These are phyloP conservation scores for Vitis hybrid DNA, from an alignment of 177 flowering plant species.

Conservation along the genomic window DNA sequence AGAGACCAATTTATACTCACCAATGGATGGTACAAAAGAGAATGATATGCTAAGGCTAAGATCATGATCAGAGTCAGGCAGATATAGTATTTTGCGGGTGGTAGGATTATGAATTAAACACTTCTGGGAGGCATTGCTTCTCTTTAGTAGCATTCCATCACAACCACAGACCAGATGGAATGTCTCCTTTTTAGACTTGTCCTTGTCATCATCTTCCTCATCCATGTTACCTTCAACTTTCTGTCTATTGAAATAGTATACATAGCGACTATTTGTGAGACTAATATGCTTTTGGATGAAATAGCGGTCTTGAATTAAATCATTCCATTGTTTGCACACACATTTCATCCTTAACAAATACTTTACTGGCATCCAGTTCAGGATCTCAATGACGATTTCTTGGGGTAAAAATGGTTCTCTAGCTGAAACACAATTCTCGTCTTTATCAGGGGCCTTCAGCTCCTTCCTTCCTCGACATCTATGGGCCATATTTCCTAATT, in stretches of 20 bases:
- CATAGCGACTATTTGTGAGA: too few relatives aligned
- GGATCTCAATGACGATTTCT: conserved; percentile 4
- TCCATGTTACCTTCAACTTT: too few relatives aligned
- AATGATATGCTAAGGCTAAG: neutral
- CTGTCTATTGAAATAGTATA: too few relatives aligned
- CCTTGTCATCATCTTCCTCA: too few relatives aligned
- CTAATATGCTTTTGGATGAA: too few relatives aligned
- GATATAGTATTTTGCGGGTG: neutral
- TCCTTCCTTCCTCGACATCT: neutral
- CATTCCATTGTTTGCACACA: conserved; percentile 9
- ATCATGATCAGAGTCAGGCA: neutral
- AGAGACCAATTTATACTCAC: neutral
- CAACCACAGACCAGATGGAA: neutral
- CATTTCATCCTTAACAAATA: neutral
- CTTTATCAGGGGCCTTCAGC: neutral
- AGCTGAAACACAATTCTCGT: neutral
- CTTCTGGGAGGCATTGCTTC: neutral
- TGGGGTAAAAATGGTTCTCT: neutral
- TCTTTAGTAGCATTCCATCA: neutral
- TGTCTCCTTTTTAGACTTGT: neutral
- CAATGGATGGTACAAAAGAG: neutral
- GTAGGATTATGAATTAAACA: neutral
- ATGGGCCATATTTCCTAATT: too few relatives aligned
- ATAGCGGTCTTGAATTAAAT: conserved; percentile 1
- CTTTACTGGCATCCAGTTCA: conserved; percentile 9